Base-by-base conservation (phyloP, 2,329 filamentous ascomycete species). In the Xylaria sp. region DNA sequence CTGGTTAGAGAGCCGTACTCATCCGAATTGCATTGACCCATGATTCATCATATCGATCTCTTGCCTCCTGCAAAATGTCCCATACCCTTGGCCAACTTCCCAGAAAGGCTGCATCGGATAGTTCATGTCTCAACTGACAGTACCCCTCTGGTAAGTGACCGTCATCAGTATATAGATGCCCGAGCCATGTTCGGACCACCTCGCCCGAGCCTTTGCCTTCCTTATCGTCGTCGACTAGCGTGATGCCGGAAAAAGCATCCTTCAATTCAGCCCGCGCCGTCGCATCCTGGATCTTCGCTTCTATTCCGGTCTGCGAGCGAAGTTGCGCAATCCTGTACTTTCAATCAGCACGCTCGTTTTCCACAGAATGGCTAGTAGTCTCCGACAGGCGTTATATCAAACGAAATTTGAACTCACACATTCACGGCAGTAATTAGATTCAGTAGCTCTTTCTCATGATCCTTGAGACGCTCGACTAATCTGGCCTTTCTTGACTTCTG, bases 1-100 rank as follows among this genome's bases (percentile, higher is more conserved):
- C 15, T 25, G 23, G 13, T 48, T n/a, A 28, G 23, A 18, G 12
- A 25, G 10, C 12, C 23, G 8, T 48, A 48, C 45, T 48, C 45
- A 48, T 48, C 45, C 45, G 45, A 28, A 48, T 48, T 3, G 45
- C 45, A 18, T 48, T 48, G 23, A 48, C 45, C 45, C 45, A 48
- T 25, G 45, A 48, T 48, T 48, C 45, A 48, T 48, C 25, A 48
- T 25, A 48, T 48, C 25, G 45, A 48, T 48, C 20, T 28, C 23
- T 48, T 28, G 45, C 45, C 13, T 48, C 45, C 45, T 48, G 45
- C 45, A 48, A n/a, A 13, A 48, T 48, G 25, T 48, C 45, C 45
- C 45, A 48, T 9, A 48, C 45, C 45, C 45, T 25, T 48, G 23
- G 45, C 45, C 45, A 48, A 48, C 45, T 48, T 12, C 45, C 45